Conservation (phyloP, 352 stramenopile species). For the Pythium phragmiticola region DNA sequence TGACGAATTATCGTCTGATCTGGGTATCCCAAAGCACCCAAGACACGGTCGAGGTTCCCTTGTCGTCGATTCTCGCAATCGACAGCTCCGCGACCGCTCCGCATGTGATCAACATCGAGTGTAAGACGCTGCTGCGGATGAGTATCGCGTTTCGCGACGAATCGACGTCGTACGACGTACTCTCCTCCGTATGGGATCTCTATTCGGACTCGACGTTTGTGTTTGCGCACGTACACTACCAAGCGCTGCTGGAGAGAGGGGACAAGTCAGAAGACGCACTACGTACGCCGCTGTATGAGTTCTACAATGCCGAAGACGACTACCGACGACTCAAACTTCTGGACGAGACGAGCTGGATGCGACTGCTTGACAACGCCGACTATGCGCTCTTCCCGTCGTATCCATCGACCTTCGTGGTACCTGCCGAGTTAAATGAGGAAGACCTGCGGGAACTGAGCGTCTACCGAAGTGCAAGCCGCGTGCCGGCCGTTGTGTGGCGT, state of each 20-base stretch:
- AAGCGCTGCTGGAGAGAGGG: constrained; percentile 56
- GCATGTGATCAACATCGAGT: constrained; percentile 84
- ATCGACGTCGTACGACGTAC: constrained; percentile 68
- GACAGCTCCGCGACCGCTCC: constrained; percentile 82
- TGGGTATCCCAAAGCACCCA: constrained; percentile 79
- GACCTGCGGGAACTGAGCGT: constrained; percentile 80
- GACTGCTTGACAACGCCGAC: constrained; percentile 81
- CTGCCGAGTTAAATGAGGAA: constrained; percentile 89
- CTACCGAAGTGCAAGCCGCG: constrained; percentile 94
- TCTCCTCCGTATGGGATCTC: constrained; percentile 72
- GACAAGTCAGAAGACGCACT: constrained; percentile 27
- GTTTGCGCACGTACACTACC: constrained; percentile 78
- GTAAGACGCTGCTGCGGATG: constrained; percentile 76
- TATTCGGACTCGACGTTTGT: constrained; percentile 64
- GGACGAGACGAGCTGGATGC: constrained; percentile 80
- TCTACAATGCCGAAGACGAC: constrained; percentile 80
- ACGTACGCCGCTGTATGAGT: constrained; percentile 44
- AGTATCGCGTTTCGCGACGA: constrained; percentile 86
- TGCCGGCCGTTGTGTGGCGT: constrained; percentile 93
- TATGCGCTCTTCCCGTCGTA: constrained; percentile 94
- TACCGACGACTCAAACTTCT: constrained; percentile 81
- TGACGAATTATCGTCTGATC: constrained; percentile 87
- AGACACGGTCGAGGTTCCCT: constrained; percentile 80
- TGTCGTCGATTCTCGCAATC: constrained; percentile 72
- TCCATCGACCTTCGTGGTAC: constrained; percentile 91